Conservation (phyloP, 208 protist species). For the Trypanosoma grayi region DNA sequence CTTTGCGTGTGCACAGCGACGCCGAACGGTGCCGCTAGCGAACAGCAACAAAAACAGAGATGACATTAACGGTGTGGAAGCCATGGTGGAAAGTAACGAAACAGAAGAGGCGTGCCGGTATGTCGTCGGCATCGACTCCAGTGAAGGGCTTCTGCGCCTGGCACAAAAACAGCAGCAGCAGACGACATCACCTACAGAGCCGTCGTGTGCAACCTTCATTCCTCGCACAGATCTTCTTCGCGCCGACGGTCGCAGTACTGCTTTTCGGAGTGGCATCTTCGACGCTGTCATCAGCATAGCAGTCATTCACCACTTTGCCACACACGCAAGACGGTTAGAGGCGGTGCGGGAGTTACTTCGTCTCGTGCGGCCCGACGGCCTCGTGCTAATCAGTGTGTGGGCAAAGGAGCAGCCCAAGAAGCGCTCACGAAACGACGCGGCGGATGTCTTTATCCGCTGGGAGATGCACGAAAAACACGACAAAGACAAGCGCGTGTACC, state of each 20-base stretch:
- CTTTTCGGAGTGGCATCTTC: conserved; percentile 62
- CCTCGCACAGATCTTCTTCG: conserved; percentile 58
- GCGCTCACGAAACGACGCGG: conserved; percentile 35
- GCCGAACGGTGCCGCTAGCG: background rate
- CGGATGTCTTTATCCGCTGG: conserved; percentile 67
- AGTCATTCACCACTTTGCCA: conserved; percentile 89
- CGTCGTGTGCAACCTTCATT: conserved; percentile 14
- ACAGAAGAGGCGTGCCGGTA: conserved; percentile 34
- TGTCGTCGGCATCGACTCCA: conserved; percentile 67
- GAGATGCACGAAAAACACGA: conserved; percentile 59
- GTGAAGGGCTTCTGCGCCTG: conserved; percentile 50
- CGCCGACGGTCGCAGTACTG: conserved; percentile 55
- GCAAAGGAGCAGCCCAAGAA: conserved; percentile 63
- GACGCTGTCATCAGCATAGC: conserved; percentile 88
- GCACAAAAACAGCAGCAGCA: conserved; percentile 50
- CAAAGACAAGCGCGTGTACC: conserved; percentile 36
- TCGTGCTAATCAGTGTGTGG: conserved; percentile 85
- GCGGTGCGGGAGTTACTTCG: conserved; percentile 72
- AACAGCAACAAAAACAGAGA: too few relatives aligned
- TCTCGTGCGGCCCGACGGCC: conserved; percentile 54
- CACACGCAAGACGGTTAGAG: conserved; percentile 36
- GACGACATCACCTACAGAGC: background rate
- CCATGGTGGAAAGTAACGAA: background rate
- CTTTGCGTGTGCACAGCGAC: conserved; percentile 42
- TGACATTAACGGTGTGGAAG: background rate